Evolutionary conservation across 2,329 filamentous ascomycete genomes (phyloP).

Genomic region (Lachnellula cervina): DNA sequence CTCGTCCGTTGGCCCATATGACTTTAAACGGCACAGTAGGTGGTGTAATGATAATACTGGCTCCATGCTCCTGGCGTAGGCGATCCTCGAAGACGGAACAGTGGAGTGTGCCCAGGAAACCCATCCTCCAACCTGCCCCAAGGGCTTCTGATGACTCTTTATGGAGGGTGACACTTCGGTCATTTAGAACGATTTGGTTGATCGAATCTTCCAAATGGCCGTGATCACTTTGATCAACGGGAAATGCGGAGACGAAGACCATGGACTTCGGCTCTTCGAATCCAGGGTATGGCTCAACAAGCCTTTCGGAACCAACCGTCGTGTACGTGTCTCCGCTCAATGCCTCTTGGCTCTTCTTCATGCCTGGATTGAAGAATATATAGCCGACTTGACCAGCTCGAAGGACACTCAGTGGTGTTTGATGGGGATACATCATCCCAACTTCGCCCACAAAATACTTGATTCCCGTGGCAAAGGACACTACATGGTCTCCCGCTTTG

Average conservation of each 20-base stretch:
- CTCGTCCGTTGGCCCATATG: slow-evolving; percentile 69
- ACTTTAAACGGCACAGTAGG: slow-evolving; percentile 92
- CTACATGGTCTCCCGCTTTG: slow-evolving; percentile 75
- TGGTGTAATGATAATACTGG: slow-evolving; percentile 93
- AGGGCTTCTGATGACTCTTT: slow-evolving; percentile 94
- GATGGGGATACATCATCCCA: slow-evolving; percentile 89
- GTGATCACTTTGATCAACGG: slow-evolving; percentile 85
- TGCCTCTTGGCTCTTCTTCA: slow-evolving; percentile 94
- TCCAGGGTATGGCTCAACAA: slow-evolving; percentile 77
- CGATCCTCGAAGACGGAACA: slow-evolving; percentile 99
- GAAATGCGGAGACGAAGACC: slow-evolving; percentile 97
- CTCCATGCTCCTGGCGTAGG: slow-evolving; percentile 86
- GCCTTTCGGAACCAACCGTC: slow-evolving; percentile 67
- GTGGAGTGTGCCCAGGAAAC: slow-evolving; percentile 93
- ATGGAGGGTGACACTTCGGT: slow-evolving; percentile 86
- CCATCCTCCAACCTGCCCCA: slow-evolving; percentile 88
- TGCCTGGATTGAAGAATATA: slow-evolving; percentile 94
- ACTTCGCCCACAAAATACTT: slow-evolving; percentile 95
- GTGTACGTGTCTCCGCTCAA: slow-evolving; percentile 97
- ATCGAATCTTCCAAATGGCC: slow-evolving; percentile 88
- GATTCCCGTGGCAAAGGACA: slow-evolving; percentile 80
- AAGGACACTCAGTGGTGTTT: slow-evolving; percentile 73
- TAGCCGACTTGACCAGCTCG: slow-evolving; percentile 95
- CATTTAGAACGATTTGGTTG: slow-evolving; percentile 87
- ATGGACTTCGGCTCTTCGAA: slow-evolving; percentile 98